Base-by-base conservation (phyloP, 2,329 filamentous ascomycete species). In the Pseudocercospora fuligena region DNA sequence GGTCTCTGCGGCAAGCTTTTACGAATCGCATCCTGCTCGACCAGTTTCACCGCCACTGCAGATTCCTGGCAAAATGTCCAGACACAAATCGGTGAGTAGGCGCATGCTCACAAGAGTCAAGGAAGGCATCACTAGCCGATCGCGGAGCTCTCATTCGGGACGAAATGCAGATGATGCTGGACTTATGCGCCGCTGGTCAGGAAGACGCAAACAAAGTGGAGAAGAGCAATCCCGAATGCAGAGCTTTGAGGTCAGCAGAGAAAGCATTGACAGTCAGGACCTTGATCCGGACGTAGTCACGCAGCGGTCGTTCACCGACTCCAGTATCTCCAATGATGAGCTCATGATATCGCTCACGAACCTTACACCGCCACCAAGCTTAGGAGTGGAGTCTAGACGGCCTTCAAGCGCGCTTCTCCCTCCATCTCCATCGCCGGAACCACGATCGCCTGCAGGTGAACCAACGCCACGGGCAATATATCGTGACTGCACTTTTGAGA, bases 101-200 rank as follows among this genome's bases (percentile, higher is more conserved):
- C 70, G 77, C n/a, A 73, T 79, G 68, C 69, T 79, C 5, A 76
- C 77, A 5, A 76, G 69, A 47, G 75, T 79, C 58, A 78, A 73
- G 63, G 74, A 75, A 59, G 76, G 77, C 53, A 72, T 79, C 49
- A 66, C 69, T 21, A 67, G 66, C 25, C 70, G 74, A 11, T 74
- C 74, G 3, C 74, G 71, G 57, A 76, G 68, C 47, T 72, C 72
- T 46, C 69, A 71, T n/a, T 66, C 72, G 19, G 70, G 71, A 47
- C 64, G 69, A 33, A 64, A 64, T 51, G 66, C 68, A 51, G 73
- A 75, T 29, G 76, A 78, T 21, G 65, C 70, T 9, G 71, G 70
- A 51, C 68, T 78, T 23, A 63, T 75, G 43, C 73, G 77, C 14
- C 70, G 73, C 8, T 65, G 76, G 5, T 78, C 77, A 23, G 70